Percentiles rank a stretch among this genome's conserved stretches.
Evolutionary conservation across 2,329 filamentous ascomycete genomes (phyloP).

Genomic region (Neopestalotiopsis rosae): DNA sequence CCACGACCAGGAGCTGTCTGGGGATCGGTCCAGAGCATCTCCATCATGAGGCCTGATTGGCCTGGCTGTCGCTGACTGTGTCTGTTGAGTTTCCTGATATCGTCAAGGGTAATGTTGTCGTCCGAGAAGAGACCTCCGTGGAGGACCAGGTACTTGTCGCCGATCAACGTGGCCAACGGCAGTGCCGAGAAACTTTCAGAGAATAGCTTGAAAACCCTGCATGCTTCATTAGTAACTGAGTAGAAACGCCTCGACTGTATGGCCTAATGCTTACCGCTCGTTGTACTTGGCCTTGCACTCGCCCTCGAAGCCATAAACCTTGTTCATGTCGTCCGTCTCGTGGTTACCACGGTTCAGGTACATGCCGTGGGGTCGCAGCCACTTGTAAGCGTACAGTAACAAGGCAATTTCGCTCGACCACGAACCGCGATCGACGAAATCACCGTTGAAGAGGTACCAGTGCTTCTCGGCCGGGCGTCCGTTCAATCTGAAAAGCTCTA

Average conservation of each 20-base stretch:
- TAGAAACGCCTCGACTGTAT: not conserved
- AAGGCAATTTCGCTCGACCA: slow-evolving; percentile 98
- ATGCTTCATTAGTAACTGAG: slow-evolving; percentile 24
- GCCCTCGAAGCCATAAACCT: slow-evolving; percentile 96
- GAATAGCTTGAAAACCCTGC: slow-evolving; percentile 90
- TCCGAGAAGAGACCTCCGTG: slow-evolving; percentile 97
- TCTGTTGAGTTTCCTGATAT: slow-evolving; percentile 90
- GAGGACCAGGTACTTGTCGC: slow-evolving; percentile 87
- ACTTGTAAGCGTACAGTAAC: slow-evolving; percentile 95
- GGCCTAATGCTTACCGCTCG: slow-evolving; percentile 59
- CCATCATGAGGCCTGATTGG: slow-evolving; percentile 97
- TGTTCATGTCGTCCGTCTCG: slow-evolving; percentile 99
- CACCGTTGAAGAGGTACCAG: slow-evolving; percentile 96
- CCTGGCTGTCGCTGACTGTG: slow-evolving; percentile 92
- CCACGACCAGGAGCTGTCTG: slow-evolving; percentile 85
- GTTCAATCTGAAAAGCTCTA: slow-evolving; percentile 94
- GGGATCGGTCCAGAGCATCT: slow-evolving; percentile 99
- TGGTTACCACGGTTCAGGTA: slow-evolving; percentile 98
- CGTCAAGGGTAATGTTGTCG: slow-evolving; percentile 88
- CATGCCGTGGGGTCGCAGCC: slow-evolving; percentile 84
- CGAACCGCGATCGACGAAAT: slow-evolving; percentile 96
- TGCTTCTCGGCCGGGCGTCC: slow-evolving; percentile 85
- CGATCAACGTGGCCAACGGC: slow-evolving; percentile 89
- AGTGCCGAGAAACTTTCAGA: slow-evolving; percentile 97
- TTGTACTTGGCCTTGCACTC: slow-evolving; percentile 99